Base-by-base conservation (phyloP, 495 filamentous ascomycete species). In the Astrocystis sublimbata region DNA sequence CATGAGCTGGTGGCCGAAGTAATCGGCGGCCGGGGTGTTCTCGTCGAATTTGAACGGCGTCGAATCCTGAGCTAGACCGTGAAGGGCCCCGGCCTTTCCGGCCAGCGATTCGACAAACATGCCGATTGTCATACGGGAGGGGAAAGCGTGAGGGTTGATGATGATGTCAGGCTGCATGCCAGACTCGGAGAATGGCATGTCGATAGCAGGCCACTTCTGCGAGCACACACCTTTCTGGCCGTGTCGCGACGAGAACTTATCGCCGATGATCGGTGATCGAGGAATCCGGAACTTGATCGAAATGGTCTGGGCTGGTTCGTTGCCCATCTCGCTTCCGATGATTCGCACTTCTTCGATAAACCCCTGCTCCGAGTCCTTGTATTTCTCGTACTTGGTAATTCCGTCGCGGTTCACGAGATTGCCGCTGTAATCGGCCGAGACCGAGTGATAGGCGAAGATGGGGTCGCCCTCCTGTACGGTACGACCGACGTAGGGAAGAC, bases 91-190 rank as follows among this genome's bases (percentile, higher is more conserved):
- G 17, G 93, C 84, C 78, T 98, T 98, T 33, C 94, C 94, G 23
- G 94, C 94, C 62, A 98, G 84, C 6, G 93, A 97, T 77, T 98
- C 94, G 67, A 98, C 88, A 79, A 98, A 97, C 89, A 98, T 97
- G 73, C 94, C 94, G 73, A 98, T 98, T 24, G 94, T 98, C 94
- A 98, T 98, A 76, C 94, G 93, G 58, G 94, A 98, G n/a, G 94
- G 94, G 84, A 98, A 98, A 75, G 94, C 94, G 83, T 98, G 94
- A 61, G 94, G 94, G 77, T 98, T 98, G 80, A 98, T 98, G 72
- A 98, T 98, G 68, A 96, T 81, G 74, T 98, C 94, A 4, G 94
- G 94, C 71, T 96, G 91, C 70, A 98, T 97, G 60, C 94, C 94
- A 45, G 90, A 91, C 78, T 98, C 94, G 23, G 92, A 92, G 78